Conservation (phyloP, 1,139 yeast species). For the Zhuliangozyma blackwelliae region DNA sequence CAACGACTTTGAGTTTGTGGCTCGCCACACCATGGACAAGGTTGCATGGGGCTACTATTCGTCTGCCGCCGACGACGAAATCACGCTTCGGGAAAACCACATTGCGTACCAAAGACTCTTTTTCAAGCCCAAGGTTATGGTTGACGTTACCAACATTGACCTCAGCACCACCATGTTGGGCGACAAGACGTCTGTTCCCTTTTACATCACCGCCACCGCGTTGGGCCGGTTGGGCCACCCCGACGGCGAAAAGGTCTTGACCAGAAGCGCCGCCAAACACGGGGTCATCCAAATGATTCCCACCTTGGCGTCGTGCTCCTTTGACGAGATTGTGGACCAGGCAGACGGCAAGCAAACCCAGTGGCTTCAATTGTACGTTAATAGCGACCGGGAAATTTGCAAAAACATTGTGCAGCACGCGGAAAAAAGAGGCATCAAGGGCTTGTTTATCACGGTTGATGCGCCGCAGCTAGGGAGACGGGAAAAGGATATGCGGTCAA, state of each 20-base stretch:
- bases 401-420: conserved; percentile 62
- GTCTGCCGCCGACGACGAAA: conserved; percentile 90
- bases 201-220: conserved; percentile 79
- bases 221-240: conserved; percentile 74
- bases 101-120: conserved; percentile 80
- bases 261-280: conserved; percentile 66
- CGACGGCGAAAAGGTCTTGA: conserved; percentile 74
- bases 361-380: conserved; percentile 91
- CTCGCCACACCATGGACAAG: conserved; percentile 63
- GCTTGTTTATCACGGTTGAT: conserved; percentile 83
- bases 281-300: conserved; percentile 79
- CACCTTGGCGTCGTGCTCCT: conserved; percentile 69
- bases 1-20: conserved; percentile 80
- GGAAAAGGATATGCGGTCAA: conserved; percentile 59
- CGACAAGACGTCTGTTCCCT: conserved; percentile 45
- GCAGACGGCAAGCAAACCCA: conserved; percentile 55
- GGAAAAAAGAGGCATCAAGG: conserved; percentile 71
- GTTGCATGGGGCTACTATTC: conserved; percentile 92
- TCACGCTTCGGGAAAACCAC: conserved; percentile 84
- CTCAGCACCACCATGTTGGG: conserved; percentile 40
- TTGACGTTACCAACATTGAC: conserved; percentile 55
- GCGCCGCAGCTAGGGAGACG: conserved; percentile 95
- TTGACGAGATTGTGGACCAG: conserved; percentile 64
- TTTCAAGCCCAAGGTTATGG: conserved; percentile 77
- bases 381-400: conserved; percentile 54